Evolutionary conservation across 805 yeast genomes (phyloP).

Genomic region (Kazachstania taianensis): DNA sequence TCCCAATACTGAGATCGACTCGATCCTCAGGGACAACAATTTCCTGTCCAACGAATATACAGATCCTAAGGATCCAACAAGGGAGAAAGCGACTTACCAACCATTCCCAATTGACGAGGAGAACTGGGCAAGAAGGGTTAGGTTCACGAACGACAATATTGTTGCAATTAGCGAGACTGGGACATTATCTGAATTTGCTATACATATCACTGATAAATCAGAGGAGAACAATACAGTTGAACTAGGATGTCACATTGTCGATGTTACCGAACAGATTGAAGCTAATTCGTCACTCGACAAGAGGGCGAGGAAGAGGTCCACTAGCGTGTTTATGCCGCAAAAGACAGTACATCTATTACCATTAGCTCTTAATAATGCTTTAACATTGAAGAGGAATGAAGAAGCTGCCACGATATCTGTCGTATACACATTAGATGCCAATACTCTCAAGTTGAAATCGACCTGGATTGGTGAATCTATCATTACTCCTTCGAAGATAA

Average conservation of each 20-base stretch:
- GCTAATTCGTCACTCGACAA: slow-evolving; percentile 74
- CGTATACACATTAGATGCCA: slow-evolving; percentile 67
- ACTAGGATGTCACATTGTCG: slow-evolving; percentile 79
- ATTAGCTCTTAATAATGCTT: slow-evolving; percentile 43
- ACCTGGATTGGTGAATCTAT: slow-evolving; percentile 68
- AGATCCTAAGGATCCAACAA: slow-evolving; percentile 30
- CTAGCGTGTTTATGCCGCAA: slow-evolving; percentile 83
- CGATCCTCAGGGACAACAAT: slow-evolving; percentile 80
- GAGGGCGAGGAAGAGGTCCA: slow-evolving; percentile 81
- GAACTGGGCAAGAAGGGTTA: slow-evolving; percentile 10
- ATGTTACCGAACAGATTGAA: slow-evolving; percentile 60
- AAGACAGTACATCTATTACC: slow-evolving; percentile 60
- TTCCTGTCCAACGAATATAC: slow-evolving; percentile 73
- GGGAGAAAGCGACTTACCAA: slow-evolving; percentile 22
- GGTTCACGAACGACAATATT: slow-evolving; percentile 19
- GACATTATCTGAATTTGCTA: slow-evolving; percentile 57
- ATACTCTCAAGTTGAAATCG: slow-evolving; percentile 60
- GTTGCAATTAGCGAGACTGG: slow-evolving; percentile 28
- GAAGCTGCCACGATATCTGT: slow-evolving; percentile 64
- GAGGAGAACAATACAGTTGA: slow-evolving; percentile 48
- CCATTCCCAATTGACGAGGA: slow-evolving; percentile 18
- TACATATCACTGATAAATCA: slow-evolving; percentile 49
- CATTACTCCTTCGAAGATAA: slow-evolving; percentile 43
- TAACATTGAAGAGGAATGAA: slow-evolving; percentile 53
- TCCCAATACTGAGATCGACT: slow-evolving; percentile 69